Conservation (phyloP, 257 asterid genomes). For the Mitragyna speciosa region DNA sequence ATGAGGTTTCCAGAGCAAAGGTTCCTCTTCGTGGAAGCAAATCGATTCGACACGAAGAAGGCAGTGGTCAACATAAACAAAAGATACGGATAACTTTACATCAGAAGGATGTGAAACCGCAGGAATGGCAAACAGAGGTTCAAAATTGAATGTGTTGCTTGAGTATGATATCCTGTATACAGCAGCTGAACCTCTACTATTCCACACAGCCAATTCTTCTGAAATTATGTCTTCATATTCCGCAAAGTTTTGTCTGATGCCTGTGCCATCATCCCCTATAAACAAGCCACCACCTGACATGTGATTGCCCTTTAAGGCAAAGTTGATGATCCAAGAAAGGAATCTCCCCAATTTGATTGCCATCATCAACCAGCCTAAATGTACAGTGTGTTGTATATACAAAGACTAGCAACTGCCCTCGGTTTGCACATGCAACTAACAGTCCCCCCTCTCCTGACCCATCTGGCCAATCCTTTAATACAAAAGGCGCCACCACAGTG, state of each 20-base stretch:
- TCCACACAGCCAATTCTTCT: constrained; percentile 71
- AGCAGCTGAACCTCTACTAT: constrained; percentile 60
- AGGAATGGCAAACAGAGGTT: constrained; percentile 54
- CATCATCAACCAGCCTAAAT: constrained; percentile 59
- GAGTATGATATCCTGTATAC: constrained; percentile 62
- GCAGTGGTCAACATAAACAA: constrained; percentile 46
- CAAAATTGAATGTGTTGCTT: constrained; percentile 46
- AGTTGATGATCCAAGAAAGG: constrained; percentile 55
- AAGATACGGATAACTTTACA: constrained; percentile 43
- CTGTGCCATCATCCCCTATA: constrained; percentile 41
- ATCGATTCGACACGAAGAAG: constrained; percentile 68
- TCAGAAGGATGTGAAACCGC: constrained; percentile 42
- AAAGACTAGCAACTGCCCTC: constrained; percentile 60
- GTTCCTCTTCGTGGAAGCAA: constrained; percentile 53
- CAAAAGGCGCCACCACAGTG: constrained; percentile 38
- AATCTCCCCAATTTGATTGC: constrained; percentile 61
- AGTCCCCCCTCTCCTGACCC: constrained; percentile 45
- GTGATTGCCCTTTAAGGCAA: constrained; percentile 47
- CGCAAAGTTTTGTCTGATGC: constrained; percentile 20
- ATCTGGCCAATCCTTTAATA: constrained; percentile 50
- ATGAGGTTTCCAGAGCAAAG: constrained; percentile 71
- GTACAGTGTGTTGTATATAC: constrained; percentile 69
- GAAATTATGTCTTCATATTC: constrained; percentile 39
- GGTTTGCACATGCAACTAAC: constrained; percentile 54
- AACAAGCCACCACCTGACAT: constrained; percentile 64